Percentiles rank a stretch among this genome's conserved stretches.
phyloP scores from a whole-genome alignment of 2,329 filamentous ascomycete species.

The Seiridium unicorne region DNA sequence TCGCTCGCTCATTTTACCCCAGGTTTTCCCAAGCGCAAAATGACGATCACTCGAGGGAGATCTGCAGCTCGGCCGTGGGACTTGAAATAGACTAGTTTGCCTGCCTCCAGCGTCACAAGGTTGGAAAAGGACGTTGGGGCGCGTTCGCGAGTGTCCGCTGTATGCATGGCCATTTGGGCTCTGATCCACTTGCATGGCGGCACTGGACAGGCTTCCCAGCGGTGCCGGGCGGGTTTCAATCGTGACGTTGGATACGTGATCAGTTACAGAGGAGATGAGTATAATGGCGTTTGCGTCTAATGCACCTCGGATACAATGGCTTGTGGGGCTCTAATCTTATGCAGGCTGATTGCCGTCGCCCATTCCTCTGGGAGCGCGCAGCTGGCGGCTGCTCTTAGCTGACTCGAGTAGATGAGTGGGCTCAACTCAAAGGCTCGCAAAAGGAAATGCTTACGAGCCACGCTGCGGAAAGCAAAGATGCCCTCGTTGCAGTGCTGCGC shows the following conservation, averaged over 20 bases:
- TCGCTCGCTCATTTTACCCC: neutral
- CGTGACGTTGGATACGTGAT: neutral
- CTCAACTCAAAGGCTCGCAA: neutral
- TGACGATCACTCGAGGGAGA: neutral
- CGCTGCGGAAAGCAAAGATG: neutral
- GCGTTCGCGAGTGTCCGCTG: neutral
- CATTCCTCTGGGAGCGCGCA: too few relatives aligned
- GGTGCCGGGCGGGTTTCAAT: neutral
- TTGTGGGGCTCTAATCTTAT: neutral
- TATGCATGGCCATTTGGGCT: neutral
- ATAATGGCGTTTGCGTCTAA: neutral
- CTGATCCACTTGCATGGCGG: neutral
- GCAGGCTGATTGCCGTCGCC: too few relatives aligned
- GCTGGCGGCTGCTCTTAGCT: neutral
- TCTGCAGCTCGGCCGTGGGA: neutral
- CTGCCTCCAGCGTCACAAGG: neutral
- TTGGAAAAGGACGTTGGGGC: neutral
- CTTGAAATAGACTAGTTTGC: conserved; percentile 2
- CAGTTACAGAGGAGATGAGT: conserved; percentile 1
- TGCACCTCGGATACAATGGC: neutral
- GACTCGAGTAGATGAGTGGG: conserved; percentile 5
- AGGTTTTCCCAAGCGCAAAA: neutral
- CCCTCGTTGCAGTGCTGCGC: neutral
- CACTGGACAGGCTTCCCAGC: neutral
- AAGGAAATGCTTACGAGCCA: conserved; percentile 6